Evolutionary conservation across 345 rosid genomes (phyloP), one percentile per base, ranked within the genome.

Genomic region (Excoecaria cochinchinensis): DNA sequence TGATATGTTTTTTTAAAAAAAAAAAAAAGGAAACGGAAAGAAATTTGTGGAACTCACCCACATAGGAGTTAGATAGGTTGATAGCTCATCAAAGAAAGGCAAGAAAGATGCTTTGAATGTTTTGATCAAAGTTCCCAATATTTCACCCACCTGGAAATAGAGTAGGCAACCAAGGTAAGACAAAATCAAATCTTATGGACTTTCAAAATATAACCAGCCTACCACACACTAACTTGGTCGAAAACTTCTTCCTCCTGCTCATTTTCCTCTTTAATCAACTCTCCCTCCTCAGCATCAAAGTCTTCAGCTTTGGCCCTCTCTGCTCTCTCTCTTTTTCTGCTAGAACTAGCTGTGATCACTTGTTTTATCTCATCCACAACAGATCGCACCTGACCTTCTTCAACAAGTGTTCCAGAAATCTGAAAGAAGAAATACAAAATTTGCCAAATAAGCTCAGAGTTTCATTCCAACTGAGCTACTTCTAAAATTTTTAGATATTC

Each of bases 191-290:
- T 11, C 8, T 16, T 36, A 42, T 3, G 4, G n/a, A 61, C 56
- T 16, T 58, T 69, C 4, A 39, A 63, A 52, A 3, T 12, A 70
- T 42, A 70, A 3, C 6, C 12, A 40, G 21, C 56, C 14, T 57
- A 51, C 59, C 59, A 61, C 55, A 78, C 60, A 85, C 94, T 82
- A 66, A 96, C 99, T 86, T 96, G 99, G 79, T 96, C 99, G 84
- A 96, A 93, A 79, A 96, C 97, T 82, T 96, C 99, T 82, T 96
- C 99, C 87, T 96, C 99, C 76, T 92, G 97, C 78, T 93, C 99
- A 87, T 96, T 96, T 84, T 93, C 99, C 87, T 96, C 99, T 86
- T 85, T 92, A 68, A 96, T 90, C 89, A 96, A 87, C 84, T 96
- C 99, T 40, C 91, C 88, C 82, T 96, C 99, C 89, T 96, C 99